Percentiles rank a stretch among this genome's conserved stretches.
Conservation (phyloP, 495 filamentous ascomycete species). For the Alectoria sarmentosa region DNA sequence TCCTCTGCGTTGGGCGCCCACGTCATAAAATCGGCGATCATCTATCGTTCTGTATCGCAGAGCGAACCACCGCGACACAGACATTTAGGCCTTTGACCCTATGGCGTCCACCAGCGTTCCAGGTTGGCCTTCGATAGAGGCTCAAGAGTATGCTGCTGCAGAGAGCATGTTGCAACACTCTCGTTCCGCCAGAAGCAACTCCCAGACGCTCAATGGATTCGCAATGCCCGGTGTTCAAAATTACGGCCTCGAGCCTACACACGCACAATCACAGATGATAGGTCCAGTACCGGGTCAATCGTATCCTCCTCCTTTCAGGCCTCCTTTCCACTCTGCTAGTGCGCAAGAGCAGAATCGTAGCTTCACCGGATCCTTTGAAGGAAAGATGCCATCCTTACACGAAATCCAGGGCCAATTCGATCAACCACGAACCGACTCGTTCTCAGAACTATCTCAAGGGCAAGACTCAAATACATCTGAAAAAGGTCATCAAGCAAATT, state of each 20-base stretch:
- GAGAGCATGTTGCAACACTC: constrained; percentile 28
- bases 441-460: constrained; percentile 13
- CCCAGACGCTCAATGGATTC: constrained; percentile 22
- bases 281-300: constrained; percentile 12
- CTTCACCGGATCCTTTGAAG: constrained; percentile 16
- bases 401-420: constrained; percentile 14
- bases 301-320: constrained; percentile 17
- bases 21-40: neutral
- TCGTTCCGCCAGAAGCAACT: constrained; percentile 20
- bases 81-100: neutral
- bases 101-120: constrained; percentile 16
- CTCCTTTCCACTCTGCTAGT: constrained; percentile 14
- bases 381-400: constrained; percentile 10
- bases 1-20: neutral
- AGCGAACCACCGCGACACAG: neutral
- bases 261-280: constrained; percentile 14
- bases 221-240: constrained; percentile 9
- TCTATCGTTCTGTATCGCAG: neutral
- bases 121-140: constrained; percentile 17
- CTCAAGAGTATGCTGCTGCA: constrained; percentile 26
- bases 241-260: constrained; percentile 11
- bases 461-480: constrained; percentile 2
- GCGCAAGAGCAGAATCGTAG: constrained; percentile 12
- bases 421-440: constrained; percentile 11
- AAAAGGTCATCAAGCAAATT: constrained; percentile 1